A percentile compares a stretch with the other conserved stretches of the same genome.
Conservation (phyloP, 352 stramenopile species). For the Phytophthora citricola region DNA sequence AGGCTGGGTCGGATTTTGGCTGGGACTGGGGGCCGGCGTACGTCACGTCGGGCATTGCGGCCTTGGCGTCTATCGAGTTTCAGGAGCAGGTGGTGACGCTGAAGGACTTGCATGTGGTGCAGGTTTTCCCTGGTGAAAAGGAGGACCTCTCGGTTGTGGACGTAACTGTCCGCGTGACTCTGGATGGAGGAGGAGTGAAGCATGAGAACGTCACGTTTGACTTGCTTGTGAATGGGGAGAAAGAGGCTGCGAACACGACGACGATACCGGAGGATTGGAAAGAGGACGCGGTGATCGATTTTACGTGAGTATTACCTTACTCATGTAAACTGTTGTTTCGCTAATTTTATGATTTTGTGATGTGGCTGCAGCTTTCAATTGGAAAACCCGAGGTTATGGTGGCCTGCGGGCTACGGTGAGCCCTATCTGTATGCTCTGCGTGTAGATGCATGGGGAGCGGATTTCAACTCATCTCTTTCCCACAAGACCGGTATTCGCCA, state of each 20-base stretch:
- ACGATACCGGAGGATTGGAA: slow-evolving; percentile 29
- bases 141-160: slow-evolving; percentile 47
- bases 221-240: slow-evolving; percentile 52
- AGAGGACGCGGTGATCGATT: slow-evolving; percentile 29
- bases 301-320: slow-evolving; percentile 37
- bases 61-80: slow-evolving; percentile 55
- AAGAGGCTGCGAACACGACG: slow-evolving; percentile 20
- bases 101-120: slow-evolving; percentile 51
- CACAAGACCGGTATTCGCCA: slow-evolving; percentile 67
- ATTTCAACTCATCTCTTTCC: slow-evolving; percentile 39
- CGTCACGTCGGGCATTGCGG: slow-evolving; percentile 68
- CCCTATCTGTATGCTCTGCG: slow-evolving; percentile 68
- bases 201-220: slow-evolving; percentile 54
- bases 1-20: slow-evolving; percentile 86
- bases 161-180: slow-evolving; percentile 46
- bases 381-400: slow-evolving; percentile 71
- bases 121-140: slow-evolving; percentile 40
- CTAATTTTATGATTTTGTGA: slow-evolving; percentile 16
- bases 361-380: slow-evolving; percentile 43
- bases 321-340: not conserved
- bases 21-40: slow-evolving; percentile 90
- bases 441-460: slow-evolving; percentile 41
- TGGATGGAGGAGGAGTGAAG: slow-evolving; percentile 33
- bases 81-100: slow-evolving; percentile 25
- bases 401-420: slow-evolving; percentile 67